phyloP scores from a whole-genome alignment of 2,329 filamentous ascomycete genomes.

The Metarhizium humberi region DNA sequence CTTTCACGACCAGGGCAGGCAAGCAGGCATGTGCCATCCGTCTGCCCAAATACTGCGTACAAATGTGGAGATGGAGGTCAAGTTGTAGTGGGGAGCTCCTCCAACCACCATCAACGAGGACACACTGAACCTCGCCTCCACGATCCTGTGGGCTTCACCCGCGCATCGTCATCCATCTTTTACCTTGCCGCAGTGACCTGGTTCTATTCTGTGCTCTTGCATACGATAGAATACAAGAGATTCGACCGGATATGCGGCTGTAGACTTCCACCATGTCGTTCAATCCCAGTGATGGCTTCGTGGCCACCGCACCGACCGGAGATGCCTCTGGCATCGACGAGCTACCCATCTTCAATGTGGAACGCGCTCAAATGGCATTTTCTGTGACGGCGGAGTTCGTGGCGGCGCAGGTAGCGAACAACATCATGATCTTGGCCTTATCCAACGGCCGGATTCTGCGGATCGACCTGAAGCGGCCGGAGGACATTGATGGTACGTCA shows the following conservation, averaged over 20 bases:
- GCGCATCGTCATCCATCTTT: background rate
- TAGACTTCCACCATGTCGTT: slow-evolving; percentile 22
- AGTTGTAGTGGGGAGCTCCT: no score
- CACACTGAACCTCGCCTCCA: background rate
- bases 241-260: background rate
- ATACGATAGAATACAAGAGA: background rate
- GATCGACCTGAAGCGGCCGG: slow-evolving; percentile 87
- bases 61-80: no score
- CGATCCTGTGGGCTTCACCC: background rate
- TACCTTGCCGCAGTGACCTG: background rate
- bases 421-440: slow-evolving; percentile 85
- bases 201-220: background rate
- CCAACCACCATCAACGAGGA: no score
- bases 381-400: slow-evolving; percentile 92
- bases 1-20: no score
- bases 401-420: slow-evolving; percentile 92
- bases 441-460: slow-evolving; percentile 87
- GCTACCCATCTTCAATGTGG: slow-evolving; percentile 88
- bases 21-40: no score
- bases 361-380: slow-evolving; percentile 88
- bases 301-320: slow-evolving; percentile 51
- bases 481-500: slow-evolving; percentile 77
- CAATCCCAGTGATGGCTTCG: slow-evolving; percentile 53
- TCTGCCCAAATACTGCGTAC: no score
- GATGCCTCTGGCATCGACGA: slow-evolving; percentile 50